phyloP scores from a whole-genome alignment of 2,329 filamentous ascomycete genomes.

The Coniochaeta hoffmannii region DNA sequence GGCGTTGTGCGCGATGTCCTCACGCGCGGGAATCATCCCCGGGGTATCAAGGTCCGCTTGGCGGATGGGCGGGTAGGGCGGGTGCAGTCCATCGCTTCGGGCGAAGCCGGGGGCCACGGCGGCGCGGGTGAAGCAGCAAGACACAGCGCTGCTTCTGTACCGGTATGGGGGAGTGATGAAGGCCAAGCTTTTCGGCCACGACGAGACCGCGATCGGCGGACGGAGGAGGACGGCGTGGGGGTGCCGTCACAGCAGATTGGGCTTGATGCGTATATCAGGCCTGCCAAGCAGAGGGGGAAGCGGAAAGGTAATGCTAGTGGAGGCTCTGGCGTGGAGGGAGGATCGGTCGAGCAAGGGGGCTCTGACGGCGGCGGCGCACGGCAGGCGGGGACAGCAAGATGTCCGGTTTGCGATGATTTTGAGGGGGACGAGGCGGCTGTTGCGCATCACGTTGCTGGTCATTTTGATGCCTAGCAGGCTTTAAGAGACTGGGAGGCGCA shows the following conservation, averaged over 20 bases:
- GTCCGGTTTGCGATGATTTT: constrained; percentile 60
- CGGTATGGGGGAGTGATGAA: not conserved
- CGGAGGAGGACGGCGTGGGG: constrained; percentile 19
- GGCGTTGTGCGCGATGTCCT: constrained; percentile 61
- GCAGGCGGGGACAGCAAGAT: constrained; percentile 27
- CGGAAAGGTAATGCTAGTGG: constrained; percentile 10
- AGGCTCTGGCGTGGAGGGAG: not conserved
- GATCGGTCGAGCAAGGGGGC: constrained; percentile 4
- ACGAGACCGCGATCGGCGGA: constrained; percentile 4
- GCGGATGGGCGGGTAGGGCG: constrained; percentile 64
- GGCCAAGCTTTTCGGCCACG: not conserved
- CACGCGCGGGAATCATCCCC: constrained; percentile 66
- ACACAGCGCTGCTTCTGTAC: not conserved
- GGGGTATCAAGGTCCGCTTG: constrained; percentile 73
- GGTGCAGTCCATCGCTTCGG: constrained; percentile 54
- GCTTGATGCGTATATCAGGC: constrained; percentile 42
- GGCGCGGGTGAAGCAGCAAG: not conserved
- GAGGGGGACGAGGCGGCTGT: constrained; percentile 63
- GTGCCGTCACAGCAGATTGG: constrained; percentile 33
- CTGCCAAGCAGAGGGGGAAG: constrained; percentile 23
- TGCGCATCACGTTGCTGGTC: constrained; percentile 55
- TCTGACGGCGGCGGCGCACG: constrained; percentile 2
- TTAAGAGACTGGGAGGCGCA: too few species aligned
- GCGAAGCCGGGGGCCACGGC: constrained; percentile 7
- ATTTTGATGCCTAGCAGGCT: constrained; percentile 33